phyloP scores from a whole-genome alignment of 2,329 filamentous ascomycete species.

The Aspergillus sp. region DNA sequence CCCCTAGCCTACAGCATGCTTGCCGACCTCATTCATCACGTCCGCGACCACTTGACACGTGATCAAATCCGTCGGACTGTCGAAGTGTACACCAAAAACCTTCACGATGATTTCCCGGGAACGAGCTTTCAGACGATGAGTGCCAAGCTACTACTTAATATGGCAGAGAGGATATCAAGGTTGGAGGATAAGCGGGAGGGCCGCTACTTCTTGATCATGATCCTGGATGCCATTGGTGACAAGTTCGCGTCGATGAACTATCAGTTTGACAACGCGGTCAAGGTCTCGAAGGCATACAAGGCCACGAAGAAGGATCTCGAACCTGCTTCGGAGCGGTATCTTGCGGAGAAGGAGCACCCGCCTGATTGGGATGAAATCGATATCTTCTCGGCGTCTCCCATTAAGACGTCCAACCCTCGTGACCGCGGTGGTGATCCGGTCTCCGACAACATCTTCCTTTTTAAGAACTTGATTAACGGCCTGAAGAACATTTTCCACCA shows the following conservation, averaged over 20 bases:
- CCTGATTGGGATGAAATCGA: constrained; percentile 98
- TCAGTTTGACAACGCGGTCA: constrained; percentile 92
- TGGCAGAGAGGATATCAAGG: constrained; percentile 97
- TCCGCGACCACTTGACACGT: constrained; percentile 81
- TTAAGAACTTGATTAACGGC: constrained; percentile 93
- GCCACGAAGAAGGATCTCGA: constrained; percentile 69
- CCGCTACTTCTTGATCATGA: constrained; percentile 93
- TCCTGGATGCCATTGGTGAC: constrained; percentile 94
- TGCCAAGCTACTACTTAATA: constrained; percentile 91
- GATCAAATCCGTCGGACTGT: constrained; percentile 95
- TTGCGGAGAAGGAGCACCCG: constrained; percentile 75
- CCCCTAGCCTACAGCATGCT: constrained; percentile 98
- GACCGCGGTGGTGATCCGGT: constrained; percentile 89
- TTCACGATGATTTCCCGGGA: constrained; percentile 93
- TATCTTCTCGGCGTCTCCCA: constrained; percentile 93
- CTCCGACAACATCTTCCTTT: constrained; percentile 95
- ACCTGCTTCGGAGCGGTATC: constrained; percentile 72
- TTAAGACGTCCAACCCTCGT: constrained; percentile 89
- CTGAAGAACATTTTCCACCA: constrained; percentile 97
- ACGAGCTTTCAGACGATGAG: constrained; percentile 99
- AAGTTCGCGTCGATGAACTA: constrained; percentile 98
- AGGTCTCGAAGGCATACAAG: constrained; percentile 85
- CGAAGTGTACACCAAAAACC: constrained; percentile 93
- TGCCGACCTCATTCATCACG: constrained; percentile 95
- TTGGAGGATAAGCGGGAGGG: constrained; percentile 92